Percentiles rank a stretch among this genome's conserved stretches.
Evolutionary conservation across 139 green algal species (phyloP).

Genomic region (Penium margaritaceum): DNA sequence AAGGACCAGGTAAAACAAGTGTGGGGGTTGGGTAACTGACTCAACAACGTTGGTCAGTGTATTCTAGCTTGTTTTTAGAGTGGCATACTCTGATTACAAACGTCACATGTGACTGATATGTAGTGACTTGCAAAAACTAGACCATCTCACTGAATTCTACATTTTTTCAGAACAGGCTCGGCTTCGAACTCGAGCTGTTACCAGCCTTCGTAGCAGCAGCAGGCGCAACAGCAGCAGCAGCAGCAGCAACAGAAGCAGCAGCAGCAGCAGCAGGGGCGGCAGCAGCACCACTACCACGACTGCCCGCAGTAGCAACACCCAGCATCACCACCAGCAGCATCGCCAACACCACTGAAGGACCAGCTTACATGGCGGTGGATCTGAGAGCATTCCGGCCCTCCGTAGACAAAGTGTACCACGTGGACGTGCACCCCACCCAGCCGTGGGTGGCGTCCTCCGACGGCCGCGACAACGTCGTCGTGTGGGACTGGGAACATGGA

Average conservation of each 20-base stretch:
- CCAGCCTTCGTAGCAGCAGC: too few relatives aligned
- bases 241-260: background rate
- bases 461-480: conserved; percentile 34
- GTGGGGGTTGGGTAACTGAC: too few relatives aligned
- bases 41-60: too few relatives aligned
- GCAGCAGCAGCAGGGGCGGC: background rate
- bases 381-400: conserved; percentile 24
- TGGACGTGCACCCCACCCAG: conserved; percentile 44
- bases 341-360: conserved; percentile 2
- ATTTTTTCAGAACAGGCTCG: too few relatives aligned
- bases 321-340: background rate
- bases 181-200: too few relatives aligned
- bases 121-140: too few relatives aligned
- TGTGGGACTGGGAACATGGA: conserved; percentile 43
- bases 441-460: conserved; percentile 42
- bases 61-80: too few relatives aligned
- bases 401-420: conserved; percentile 33
- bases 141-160: too few relatives aligned
- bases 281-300: background rate
- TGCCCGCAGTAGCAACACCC: background rate
- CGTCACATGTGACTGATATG: too few relatives aligned
- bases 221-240: background rate
- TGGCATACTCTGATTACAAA: too few relatives aligned
- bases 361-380: background rate
- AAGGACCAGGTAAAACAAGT: too few relatives aligned